These are phyloP conservation scores for Cyclotella sp. DNA, from an alignment of 108 stramenopile species.

Conservation along the genomic window DNA sequence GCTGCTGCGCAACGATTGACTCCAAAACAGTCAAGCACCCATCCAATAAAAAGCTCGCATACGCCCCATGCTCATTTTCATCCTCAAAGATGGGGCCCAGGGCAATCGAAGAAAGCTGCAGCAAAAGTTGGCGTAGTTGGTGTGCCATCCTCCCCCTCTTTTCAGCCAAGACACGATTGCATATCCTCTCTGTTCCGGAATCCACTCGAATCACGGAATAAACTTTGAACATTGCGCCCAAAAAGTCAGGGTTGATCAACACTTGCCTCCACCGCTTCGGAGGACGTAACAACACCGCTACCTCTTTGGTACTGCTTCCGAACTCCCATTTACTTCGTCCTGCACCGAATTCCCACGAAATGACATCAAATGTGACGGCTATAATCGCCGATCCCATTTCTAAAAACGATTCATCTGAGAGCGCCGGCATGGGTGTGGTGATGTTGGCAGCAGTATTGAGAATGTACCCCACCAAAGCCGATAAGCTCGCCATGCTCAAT, in stretches of 20 bases:
- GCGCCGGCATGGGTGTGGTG: neutral
- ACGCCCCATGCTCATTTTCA: slow-evolving; percentile 59
- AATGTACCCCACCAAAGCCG: slow-evolving; percentile 37
- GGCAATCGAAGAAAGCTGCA: slow-evolving; percentile 66
- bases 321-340: slow-evolving; percentile 62
- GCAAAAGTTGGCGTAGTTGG: slow-evolving; percentile 73
- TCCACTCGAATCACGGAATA: slow-evolving; percentile 47
- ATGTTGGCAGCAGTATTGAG: slow-evolving; percentile 35
- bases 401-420: slow-evolving; percentile 30
- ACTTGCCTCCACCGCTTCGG: slow-evolving; percentile 66
- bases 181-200: neutral
- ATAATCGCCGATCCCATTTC: slow-evolving; percentile 58
- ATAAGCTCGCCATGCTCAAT: slow-evolving; percentile 39
- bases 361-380: slow-evolving; percentile 61
- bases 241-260: slow-evolving; percentile 71
- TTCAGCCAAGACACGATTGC: slow-evolving; percentile 2
- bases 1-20: slow-evolving; percentile 36
- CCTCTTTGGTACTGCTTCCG: slow-evolving; percentile 3
- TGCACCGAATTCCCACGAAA: slow-evolving; percentile 83
- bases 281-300: slow-evolving; percentile 54
- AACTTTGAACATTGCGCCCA: slow-evolving; percentile 64
- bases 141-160: slow-evolving; percentile 52
- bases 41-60: slow-evolving; percentile 65
- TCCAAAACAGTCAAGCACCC: slow-evolving; percentile 66
- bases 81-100: slow-evolving; percentile 67